Base-by-base conservation (phyloP, 225 moss, liverwort and hornwort species). In the Climacium dendroides region DNA sequence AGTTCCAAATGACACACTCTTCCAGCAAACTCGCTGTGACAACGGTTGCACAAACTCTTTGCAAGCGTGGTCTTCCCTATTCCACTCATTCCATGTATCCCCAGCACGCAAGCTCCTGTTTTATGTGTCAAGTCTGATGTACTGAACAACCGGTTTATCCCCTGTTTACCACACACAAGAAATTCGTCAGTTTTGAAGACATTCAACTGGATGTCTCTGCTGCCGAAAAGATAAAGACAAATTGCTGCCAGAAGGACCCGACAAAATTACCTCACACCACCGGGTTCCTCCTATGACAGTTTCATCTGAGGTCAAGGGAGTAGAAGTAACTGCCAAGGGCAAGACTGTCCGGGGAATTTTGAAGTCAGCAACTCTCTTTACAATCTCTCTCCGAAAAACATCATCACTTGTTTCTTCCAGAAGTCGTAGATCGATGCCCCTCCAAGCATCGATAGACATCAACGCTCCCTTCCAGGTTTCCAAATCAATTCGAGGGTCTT, bases 31-130 rank as follows among this genome's bases (percentile, higher is more conserved):
- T 86, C 82, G 39, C 30, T 15, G 23, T 34, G 23, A 87, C 7
- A 87, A 43, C 22, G n/a, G 10, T 87, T 43, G 83, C 89, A 89
- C 63, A 89, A 87, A 59, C 52, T 69, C 62, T 60, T 78, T 67
- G 82, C 73, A 57, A 89, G 67, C 48, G 89, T 87, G 37, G 78
- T 89, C 87, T 89, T 89, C 41, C 89, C 89, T 32, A 62, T 76
- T 66, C 89, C 89, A 71, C 86, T 82, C 62, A 34, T 55, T 55
- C 89, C 89, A 72, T 89, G 86, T 48, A 89, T 88, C 50, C 83
- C 88, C 88, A 67, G 57, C 37, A 78, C 57, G 57, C 26, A 78
- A 57, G 57, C 78, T 78, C 78, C 78, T 57, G 39, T 78, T 57
- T 57, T 57, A 7, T 26, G 18, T 26, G 55, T 78, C 78, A 78